A percentile compares a stretch with the other conserved stretches of the same genome.
These are phyloP conservation scores for Candida schatavii DNA, from an alignment of 805 yeast genomes.

Conservation along the genomic window DNA sequence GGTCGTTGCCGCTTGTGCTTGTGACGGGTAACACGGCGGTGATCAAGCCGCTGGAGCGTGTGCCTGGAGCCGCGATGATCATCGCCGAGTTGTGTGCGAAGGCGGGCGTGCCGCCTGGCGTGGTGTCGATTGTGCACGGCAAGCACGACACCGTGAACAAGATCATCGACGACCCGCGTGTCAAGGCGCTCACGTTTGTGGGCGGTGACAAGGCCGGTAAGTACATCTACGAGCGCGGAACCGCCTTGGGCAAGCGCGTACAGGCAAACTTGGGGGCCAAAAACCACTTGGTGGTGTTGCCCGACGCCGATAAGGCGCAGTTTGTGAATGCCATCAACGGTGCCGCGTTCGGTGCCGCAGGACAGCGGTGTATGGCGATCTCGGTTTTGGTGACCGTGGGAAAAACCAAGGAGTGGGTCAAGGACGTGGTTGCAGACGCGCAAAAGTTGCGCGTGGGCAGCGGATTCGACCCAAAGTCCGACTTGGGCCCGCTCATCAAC, in stretches of 20 bases:
- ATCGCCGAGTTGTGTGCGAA: slow-evolving; percentile 67
- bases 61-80: slow-evolving; percentile 78
- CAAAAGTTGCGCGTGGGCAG: slow-evolving; percentile 55
- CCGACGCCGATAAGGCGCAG: slow-evolving; percentile 66
- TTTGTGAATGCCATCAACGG: slow-evolving; percentile 66
- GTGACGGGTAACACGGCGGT: slow-evolving; percentile 73
- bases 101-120: slow-evolving; percentile 78
- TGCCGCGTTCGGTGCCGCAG: slow-evolving; percentile 83
- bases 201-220: slow-evolving; percentile 79
- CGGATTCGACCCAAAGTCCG: slow-evolving; percentile 62
- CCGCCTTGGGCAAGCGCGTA: slow-evolving; percentile 68
- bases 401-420: slow-evolving; percentile 58
- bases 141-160: slow-evolving; percentile 69
- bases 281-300: slow-evolving; percentile 70
- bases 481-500: slow-evolving; percentile 72
- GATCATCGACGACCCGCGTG: slow-evolving; percentile 66
- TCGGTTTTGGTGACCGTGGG: slow-evolving; percentile 74
- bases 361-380: slow-evolving; percentile 81
- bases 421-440: slow-evolving; percentile 58
- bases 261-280: slow-evolving; percentile 80
- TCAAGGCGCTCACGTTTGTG: slow-evolving; percentile 74
- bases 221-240: slow-evolving; percentile 65
- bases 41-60: slow-evolving; percentile 64
- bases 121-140: slow-evolving; percentile 71
- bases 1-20: slow-evolving; percentile 61